Base-by-base conservation (phyloP, 371 early-diverging fungal genomes). In the Mitosporidium daphniae region DNA sequence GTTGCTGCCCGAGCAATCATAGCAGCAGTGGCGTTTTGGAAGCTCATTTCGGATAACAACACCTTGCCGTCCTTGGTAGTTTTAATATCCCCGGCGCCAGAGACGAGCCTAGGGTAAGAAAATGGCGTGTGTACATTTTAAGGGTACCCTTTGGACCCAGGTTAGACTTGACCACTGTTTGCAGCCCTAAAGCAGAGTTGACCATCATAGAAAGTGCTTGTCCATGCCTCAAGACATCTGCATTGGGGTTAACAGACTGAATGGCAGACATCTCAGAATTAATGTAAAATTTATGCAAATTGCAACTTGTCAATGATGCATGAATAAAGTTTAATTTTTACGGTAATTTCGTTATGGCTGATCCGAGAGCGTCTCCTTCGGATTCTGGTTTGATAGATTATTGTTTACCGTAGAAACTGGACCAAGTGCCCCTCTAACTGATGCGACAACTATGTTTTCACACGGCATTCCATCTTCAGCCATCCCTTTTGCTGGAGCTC, bases 1-100 rank as follows among this genome's bases (percentile, higher is more conserved):
- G 74, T 72, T 5, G 94, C 93, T 16, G 91, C 77, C 28, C 86
- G 67, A 14, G 94, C 94, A 39, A 98, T 84, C 71, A 98, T 78
- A 29, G 77, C 69, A 21, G 97, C 86, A 3, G 91, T 94, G 12
- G 99, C 98, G 50, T 98, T 82, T 57, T 84, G 82, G 46, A 97
- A 89, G 54, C 72, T 77, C 71, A 98, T 89, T 50, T 97, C 94
- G 38, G 54, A 37, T 5, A 40, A 34, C 10, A 51, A 31, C 1
- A 30, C 36, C 21, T 33, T 23, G 1, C 53, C 53, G 29, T 51
- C 50, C 26, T 48, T 48, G 10, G 45, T 45, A 3, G 47, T 27
- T 7, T 35, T 33, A 14, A 53, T 32, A 25, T 72, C 37, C 78
- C 82, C 84, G 20, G 82, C 61, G 24, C 91, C 91, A 37, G 74